Base-by-base conservation (phyloP, 768 basidiomycete genomes). In the Gyrodon lividus region DNA sequence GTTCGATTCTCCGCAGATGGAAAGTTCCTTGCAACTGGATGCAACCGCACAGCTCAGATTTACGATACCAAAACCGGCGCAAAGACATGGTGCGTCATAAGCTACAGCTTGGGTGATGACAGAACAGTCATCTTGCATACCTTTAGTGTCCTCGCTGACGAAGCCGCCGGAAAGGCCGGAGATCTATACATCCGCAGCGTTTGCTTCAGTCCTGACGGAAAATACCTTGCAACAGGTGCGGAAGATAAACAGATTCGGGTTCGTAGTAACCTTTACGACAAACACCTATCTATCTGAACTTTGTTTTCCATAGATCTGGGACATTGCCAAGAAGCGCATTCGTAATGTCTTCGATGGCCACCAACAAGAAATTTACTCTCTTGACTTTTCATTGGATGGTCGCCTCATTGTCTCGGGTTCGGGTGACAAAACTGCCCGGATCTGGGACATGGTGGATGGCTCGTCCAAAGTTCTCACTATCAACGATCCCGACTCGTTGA, bases 1-100 rank as follows among this genome's bases (percentile, higher is more conserved):
- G 93, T 97, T 23, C 81, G 89, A 52, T 96, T 97, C 72, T 96
- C 92, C 46, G 89, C 92, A 13, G 94, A 98, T 69, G 92, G 95
- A 23, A 92, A 90, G 68, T 85, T 78, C 54, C 81, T 98, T 28
- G 96, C 96, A 26, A 98, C 96, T 4, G 96, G 96, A 12, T 98
- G 95, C 72, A 98, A 98, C 72, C 80, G 92, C 37, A 92, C 92
- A 0, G 92, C 94, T 17, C 94, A 97, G 69, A 94, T 98, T 50
- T 98, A 90, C 67, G 92, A 98, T 65, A 89, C 88, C 23, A 89
- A 89, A 71, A 87, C 89, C 0, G 95, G 95, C 6, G 67, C 64
- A 0, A 92, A 91, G 72, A 86, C 86, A 26, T 93, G 88, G 94
- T 93, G 58, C 49, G 84, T 67, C 31, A 57, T 44, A 35, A 51